Evolutionary conservation across 345 rosid species (phyloP).

Genomic region (Dipteronia dyeriana): DNA sequence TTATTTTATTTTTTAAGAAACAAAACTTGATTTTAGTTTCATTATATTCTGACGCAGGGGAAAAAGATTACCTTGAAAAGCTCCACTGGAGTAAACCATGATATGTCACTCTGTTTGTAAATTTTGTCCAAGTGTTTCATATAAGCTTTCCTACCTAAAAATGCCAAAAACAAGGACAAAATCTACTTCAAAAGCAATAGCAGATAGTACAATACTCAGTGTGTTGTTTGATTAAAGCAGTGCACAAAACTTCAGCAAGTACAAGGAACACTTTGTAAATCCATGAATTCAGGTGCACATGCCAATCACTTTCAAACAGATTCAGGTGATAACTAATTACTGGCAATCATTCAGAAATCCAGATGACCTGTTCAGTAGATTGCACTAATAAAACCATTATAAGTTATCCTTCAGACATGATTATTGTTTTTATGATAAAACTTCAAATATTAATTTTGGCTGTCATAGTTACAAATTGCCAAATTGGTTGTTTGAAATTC

Average conservation of each 20-base stretch:
- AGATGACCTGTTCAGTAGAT: background rate
- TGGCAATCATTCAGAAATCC: background rate
- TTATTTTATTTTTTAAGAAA: background rate
- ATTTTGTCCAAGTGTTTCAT: constrained; percentile 78
- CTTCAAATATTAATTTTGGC: background rate
- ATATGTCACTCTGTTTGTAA: constrained; percentile 81
- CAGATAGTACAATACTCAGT: background rate
- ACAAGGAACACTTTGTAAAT: background rate
- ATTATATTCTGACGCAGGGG: background rate
- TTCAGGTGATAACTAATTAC: background rate
- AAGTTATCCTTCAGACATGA: background rate
- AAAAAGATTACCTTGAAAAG: constrained; percentile 73
- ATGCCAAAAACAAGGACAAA: constrained; percentile 10
- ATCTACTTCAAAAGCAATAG: background rate
- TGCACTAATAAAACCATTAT: background rate
- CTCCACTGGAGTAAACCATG: constrained; percentile 99
- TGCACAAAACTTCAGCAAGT: background rate
- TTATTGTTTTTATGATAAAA: background rate
- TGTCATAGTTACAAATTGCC: background rate
- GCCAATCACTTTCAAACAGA: background rate
- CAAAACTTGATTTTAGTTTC: background rate
- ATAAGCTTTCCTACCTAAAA: constrained; percentile 82
- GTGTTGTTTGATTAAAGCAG: background rate
- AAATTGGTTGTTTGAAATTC: background rate
- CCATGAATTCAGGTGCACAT: background rate